Evolutionary conservation across 768 basidiomycete species (phyloP), one percentile per base, ranked within the genome.

Genomic region (Austroboletus eburneus): DNA sequence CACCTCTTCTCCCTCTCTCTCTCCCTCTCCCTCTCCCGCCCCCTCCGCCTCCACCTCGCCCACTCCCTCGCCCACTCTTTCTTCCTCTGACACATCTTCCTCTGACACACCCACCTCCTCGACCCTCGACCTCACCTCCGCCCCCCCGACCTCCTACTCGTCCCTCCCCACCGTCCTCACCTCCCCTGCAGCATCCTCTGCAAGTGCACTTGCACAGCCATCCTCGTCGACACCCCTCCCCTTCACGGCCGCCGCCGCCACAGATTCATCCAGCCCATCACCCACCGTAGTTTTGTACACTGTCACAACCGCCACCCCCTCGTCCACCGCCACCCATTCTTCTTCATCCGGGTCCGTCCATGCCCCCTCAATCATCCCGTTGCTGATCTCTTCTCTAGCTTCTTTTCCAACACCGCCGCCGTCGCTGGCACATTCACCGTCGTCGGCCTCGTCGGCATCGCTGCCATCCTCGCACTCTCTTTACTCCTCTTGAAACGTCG

Each of bases 401-500:
- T 78, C 67, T 70, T 75, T 52, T 51, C 65, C 38, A 70, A 74
- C 52, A 73, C 68, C 42, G 72, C 67, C 29, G 77, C 73, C 0
- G 72, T 76, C 17, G 77, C 71, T 0, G 73, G 69, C 33, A 71
- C 69, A 0, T 78, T 77, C 49, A 64, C 70, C 33, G 62, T 68
- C 46, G 65, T 70, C 43, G 72, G 69, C 39, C 51, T 78, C 3
- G 47, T 72, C 8, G 62, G 50, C 17, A 12, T 71, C 35, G 68
- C 62, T 17, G 52, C 63, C 17, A 23, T 74, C 40, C 53, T 67
- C 18, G 65, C 58, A 24, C 49, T 55, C 39, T 48, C 56, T 5
- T 47, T 68, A 42, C 34, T 69, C 45, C 52, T 66, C 42, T 52
- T 57, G 30, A 64, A 56, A 51, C 64, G 64, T n/a, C 68, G 66